Percentiles rank a stretch among this genome's conserved stretches.
Evolutionary conservation across 768 basidiomycete species (phyloP).

Genomic region (Suillus alpinus): DNA sequence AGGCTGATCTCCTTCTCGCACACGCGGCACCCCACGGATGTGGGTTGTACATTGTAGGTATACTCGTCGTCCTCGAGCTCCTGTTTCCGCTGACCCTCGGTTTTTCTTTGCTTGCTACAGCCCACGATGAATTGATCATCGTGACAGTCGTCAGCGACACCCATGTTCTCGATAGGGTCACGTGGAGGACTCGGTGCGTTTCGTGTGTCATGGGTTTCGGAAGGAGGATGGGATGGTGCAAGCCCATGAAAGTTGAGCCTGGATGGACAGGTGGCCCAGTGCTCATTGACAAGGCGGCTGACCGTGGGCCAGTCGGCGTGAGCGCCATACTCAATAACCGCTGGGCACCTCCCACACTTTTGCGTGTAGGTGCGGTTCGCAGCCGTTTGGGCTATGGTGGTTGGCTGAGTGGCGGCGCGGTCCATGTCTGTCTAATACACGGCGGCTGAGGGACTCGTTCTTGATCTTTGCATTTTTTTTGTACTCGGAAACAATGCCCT

Average conservation of each 20-base stretch:
- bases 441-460: neutral
- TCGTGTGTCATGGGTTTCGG: neutral
- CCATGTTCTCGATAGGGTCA: neutral
- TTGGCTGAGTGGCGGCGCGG: constrained; percentile 6
- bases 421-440: constrained; percentile 13
- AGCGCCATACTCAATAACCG: constrained; percentile 24
- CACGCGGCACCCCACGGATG: constrained; percentile 28
- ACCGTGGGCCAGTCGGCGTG: constrained; percentile 25
- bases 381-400: neutral
- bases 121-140: constrained; percentile 4
- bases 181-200: neutral
- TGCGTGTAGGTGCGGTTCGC: neutral
- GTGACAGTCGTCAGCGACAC: neutral
- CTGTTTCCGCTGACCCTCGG: constrained; percentile 22
- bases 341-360: constrained; percentile 24
- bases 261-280: constrained; percentile 25
- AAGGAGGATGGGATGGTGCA: neutral
- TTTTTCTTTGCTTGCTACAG: constrained; percentile 28
- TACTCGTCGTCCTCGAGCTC: constrained; percentile 30
- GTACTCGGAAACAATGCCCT: neutral
- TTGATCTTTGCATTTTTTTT: neutral
- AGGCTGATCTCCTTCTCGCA: constrained; percentile 31
- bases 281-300: constrained; percentile 24
- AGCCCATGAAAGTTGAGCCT: neutral
- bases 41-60: constrained; percentile 18